phyloP scores from a whole-genome alignment of 202 grass and related monocot genomes.

The Setaria italica region DNA sequence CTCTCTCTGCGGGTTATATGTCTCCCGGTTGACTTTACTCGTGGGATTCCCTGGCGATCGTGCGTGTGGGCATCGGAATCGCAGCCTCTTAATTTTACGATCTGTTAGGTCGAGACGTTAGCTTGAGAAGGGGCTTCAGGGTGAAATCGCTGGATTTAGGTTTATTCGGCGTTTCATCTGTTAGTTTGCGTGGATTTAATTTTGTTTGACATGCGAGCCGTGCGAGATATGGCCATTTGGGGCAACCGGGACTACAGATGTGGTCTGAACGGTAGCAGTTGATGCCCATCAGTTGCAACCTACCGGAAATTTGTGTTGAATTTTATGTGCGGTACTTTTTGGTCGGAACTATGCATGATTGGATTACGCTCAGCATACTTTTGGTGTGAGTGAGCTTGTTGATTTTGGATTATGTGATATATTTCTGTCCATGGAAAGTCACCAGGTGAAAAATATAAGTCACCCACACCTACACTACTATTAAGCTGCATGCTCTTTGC shows the following conservation, averaged over 20 bases:
- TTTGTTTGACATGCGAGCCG: not conserved
- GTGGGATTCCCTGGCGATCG: conserved; percentile 37
- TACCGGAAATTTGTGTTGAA: not conserved
- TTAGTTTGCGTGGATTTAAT: not conserved
- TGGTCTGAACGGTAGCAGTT: not conserved
- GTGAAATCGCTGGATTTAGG: not conserved
- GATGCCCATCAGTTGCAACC: conserved; percentile 1
- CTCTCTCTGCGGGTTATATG: not conserved
- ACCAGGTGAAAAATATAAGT: not conserved
- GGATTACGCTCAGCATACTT: not conserved
- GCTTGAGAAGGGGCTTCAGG: not conserved
- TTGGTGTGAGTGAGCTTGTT: not conserved
- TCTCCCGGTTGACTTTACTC: not conserved
- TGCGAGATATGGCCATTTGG: not conserved
- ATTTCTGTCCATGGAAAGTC: not conserved
- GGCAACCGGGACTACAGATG: not conserved
- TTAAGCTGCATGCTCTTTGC: not conserved
- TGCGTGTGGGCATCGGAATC: conserved; percentile 21
- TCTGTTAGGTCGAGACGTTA: not conserved
- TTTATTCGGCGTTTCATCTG: not conserved
- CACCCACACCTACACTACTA: not conserved
- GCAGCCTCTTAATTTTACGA: not conserved
- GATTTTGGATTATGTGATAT: conserved; percentile 5
- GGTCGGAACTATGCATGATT: not conserved
- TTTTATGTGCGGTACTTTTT: not conserved